Percentiles rank a stretch among this genome's conserved stretches.
These are phyloP conservation scores for Macrocystidia cucumis DNA, from an alignment of 1,284 basidiomycete genomes.

Conservation along the genomic window DNA sequence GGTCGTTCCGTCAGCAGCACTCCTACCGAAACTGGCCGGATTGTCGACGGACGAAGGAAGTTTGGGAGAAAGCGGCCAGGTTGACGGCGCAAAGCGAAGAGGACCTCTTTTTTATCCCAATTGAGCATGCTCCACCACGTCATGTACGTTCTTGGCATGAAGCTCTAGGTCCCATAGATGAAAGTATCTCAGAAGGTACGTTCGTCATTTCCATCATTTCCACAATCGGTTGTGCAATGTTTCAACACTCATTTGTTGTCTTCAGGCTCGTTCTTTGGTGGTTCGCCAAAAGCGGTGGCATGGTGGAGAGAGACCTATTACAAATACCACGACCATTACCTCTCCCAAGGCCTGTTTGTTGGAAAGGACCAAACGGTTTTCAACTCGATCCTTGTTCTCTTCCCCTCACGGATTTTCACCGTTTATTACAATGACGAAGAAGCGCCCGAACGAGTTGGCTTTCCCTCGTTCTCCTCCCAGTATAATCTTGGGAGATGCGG, in stretches of 20 bases:
- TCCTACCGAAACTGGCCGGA: conserved; percentile 37
- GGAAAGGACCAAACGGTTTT: conserved; percentile 48
- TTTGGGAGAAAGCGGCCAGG: conserved; percentile 23
- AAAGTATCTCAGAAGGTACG: conserved; percentile 40
- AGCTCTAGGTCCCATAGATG: conserved; percentile 37
- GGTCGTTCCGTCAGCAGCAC: conserved; percentile 35
- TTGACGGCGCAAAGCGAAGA: conserved; percentile 11
- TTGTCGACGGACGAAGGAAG: conserved; percentile 24
- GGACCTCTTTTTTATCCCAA: conserved; percentile 38
- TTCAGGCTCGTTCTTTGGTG: conserved; percentile 50
- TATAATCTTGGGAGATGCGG: too few species aligned
- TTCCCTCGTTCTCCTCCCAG: too few species aligned
- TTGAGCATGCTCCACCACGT: conserved; percentile 22
- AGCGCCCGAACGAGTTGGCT: too few species aligned
- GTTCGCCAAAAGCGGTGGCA: conserved; percentile 27
- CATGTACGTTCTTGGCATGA: conserved; percentile 31
- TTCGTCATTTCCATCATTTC: conserved; percentile 5
- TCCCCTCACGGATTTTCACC: conserved; percentile 34
- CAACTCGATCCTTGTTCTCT: conserved; percentile 40
- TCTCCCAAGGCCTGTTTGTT: conserved; percentile 33
- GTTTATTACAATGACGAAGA: conserved; percentile 21
- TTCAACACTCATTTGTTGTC: background rate
- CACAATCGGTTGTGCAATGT: too few species aligned
- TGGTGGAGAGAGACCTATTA: conserved; percentile 40
- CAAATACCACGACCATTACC: conserved; percentile 40